Evolutionary conservation across 2,329 filamentous ascomycete species (phyloP).

Genomic region (Beauveria scarabaeidicola): DNA sequence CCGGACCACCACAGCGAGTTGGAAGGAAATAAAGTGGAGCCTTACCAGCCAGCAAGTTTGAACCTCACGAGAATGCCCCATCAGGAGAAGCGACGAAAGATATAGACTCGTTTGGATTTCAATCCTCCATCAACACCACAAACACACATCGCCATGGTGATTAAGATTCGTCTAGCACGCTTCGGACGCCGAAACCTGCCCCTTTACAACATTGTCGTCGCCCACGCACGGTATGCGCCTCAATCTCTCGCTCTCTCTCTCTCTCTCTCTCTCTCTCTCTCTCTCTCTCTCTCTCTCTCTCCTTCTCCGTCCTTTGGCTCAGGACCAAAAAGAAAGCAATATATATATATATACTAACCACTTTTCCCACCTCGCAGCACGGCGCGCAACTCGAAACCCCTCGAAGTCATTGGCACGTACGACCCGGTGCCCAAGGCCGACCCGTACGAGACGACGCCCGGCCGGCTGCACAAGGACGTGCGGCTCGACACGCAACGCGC

Average conservation of each 20-base stretch:
- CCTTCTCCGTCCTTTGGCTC: no score
- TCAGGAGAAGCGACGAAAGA: not conserved
- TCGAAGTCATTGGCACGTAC: conserved; percentile 85
- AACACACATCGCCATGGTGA: conserved; percentile 59
- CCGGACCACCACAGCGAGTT: conserved; percentile 15
- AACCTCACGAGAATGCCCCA: not conserved
- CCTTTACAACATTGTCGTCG: conserved; percentile 95
- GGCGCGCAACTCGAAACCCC: conserved; percentile 75
- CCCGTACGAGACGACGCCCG: conserved; percentile 48
- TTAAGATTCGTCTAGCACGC: conserved; percentile 87
- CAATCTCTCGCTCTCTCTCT: no score
- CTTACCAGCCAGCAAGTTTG: not conserved
- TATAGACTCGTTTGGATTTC: not conserved
- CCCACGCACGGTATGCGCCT: conserved; percentile 68
- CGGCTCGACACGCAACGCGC: conserved; percentile 73
- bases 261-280: no score
- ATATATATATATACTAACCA: no score
- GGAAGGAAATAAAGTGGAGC: not conserved
- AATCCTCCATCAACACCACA: not conserved
- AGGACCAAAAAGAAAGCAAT: no score
- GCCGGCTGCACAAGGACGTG: conserved; percentile 80
- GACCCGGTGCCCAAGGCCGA: conserved; percentile 58
- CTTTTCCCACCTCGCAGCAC: conserved; percentile 44
- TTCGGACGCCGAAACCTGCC: conserved; percentile 84
- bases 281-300: no score